Evolutionary conservation across 352 stramenopile genomes (phyloP).

Genomic region (Phytopythium mirpurense): DNA sequence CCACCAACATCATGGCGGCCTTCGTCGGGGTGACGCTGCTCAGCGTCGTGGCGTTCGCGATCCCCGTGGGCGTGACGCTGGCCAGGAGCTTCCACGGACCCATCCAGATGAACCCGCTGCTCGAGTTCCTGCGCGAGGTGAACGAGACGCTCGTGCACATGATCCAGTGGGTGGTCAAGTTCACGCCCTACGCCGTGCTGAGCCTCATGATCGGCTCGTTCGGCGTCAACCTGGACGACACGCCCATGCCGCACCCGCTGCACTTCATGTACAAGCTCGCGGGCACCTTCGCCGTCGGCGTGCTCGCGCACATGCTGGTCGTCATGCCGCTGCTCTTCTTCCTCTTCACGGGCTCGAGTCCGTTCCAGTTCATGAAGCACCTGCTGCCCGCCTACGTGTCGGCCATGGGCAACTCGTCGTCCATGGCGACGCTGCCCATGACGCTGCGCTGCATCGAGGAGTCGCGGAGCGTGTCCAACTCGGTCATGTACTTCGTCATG

Average conservation of each 20-base stretch:
- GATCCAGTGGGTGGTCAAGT: constrained; percentile 63
- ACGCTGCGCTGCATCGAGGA: constrained; percentile 58
- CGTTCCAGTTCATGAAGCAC: constrained; percentile 67
- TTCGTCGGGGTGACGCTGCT: constrained; percentile 65
- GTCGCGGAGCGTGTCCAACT: constrained; percentile 43
- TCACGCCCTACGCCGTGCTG: constrained; percentile 68
- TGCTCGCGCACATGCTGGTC: constrained; percentile 60
- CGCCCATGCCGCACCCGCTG: constrained; percentile 37
- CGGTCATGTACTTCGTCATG: constrained; percentile 72
- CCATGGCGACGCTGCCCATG: constrained; percentile 60
- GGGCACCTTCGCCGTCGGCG: constrained; percentile 28
- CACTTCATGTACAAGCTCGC: constrained; percentile 40
- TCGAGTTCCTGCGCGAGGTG: constrained; percentile 75
- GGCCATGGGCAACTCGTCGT: constrained; percentile 68
- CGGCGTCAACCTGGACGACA: constrained; percentile 28
- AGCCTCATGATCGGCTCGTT: constrained; percentile 68
- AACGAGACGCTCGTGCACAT: constrained; percentile 79
- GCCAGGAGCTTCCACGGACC: constrained; percentile 67
- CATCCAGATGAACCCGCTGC: constrained; percentile 63
- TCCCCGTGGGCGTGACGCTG: constrained; percentile 56
- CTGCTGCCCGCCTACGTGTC: constrained; percentile 70
- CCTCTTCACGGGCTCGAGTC: constrained; percentile 55
- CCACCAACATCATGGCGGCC: constrained; percentile 65
- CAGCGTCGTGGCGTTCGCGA: constrained; percentile 65
- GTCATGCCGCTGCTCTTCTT: constrained; percentile 54